phyloP scores from a whole-genome alignment of 2,329 filamentous ascomycete genomes.

The Scedosporium dehoogii region DNA sequence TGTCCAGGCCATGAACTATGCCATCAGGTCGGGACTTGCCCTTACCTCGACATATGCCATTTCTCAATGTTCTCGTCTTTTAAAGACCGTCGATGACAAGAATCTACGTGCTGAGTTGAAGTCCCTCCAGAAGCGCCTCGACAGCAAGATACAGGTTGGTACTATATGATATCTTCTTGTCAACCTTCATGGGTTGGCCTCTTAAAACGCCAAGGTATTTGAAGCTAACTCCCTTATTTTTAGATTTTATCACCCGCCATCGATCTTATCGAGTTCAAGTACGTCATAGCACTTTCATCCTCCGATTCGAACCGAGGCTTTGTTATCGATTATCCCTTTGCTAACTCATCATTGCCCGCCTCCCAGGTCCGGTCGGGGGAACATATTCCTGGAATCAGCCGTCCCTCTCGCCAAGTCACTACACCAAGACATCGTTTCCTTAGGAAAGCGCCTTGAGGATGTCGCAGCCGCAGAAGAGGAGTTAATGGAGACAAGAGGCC shows the following conservation, averaged over 20 bases:
- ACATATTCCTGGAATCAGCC: slow-evolving; percentile 65
- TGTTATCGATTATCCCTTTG: not conserved
- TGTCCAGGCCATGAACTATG: slow-evolving; percentile 79
- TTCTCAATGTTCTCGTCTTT: slow-evolving; percentile 65
- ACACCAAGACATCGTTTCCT: slow-evolving; percentile 68
- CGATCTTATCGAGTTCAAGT: slow-evolving; percentile 87
- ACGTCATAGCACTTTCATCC: slow-evolving; percentile 15
- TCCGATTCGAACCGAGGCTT: not conserved
- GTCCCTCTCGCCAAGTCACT: slow-evolving; percentile 74
- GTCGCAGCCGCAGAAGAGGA: slow-evolving; percentile 55
- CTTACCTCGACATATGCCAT: slow-evolving; percentile 82
- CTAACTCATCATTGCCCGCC: slow-evolving; percentile 4
- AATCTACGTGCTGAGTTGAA: slow-evolving; percentile 59
- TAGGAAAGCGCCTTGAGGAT: slow-evolving; percentile 65
- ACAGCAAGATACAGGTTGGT: slow-evolving; percentile 64
- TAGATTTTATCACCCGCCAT: slow-evolving; percentile 83
- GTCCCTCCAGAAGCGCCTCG: slow-evolving; percentile 60
- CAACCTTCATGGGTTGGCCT: slow-evolving; percentile 1
- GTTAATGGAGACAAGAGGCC: not conserved
- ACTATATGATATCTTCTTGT: not conserved
- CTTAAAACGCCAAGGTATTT: not conserved
- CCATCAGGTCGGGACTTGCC: slow-evolving; percentile 76
- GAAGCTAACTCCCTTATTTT: not conserved
- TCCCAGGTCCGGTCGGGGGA: slow-evolving; percentile 40
- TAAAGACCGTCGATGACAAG: slow-evolving; percentile 67